Evolutionary conservation across 163 green algal genomes (phyloP), one percentile per base, ranked within the genome.

Genomic region (Prototheca cutis): DNA sequence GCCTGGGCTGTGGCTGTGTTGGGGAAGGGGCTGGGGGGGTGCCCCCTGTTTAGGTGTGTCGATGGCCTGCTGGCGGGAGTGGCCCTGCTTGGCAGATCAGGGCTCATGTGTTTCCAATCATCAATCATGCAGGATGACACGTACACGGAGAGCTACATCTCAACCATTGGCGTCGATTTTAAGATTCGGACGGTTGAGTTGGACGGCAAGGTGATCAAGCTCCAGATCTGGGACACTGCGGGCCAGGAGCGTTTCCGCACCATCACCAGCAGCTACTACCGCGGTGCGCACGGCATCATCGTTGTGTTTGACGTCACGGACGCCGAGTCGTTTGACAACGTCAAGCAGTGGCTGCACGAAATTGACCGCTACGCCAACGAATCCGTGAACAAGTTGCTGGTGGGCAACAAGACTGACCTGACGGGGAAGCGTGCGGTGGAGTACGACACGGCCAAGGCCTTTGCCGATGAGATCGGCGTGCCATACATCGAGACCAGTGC

Each of bases 271-370:
- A 90, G 77, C 70, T 97, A 97, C 77, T 97, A 97, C 74, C 80
- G 90, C 30, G 89, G 87, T 40, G 90, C 90, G 17, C 90, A 97
- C 64, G 90, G 90, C 47, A 97, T 97, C 74, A 97, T 97, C 59
- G 91, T 98, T 25, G 90, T 98, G 53, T 99, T 98, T 63, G 93
- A 99, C 59, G 93, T 99, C 34, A 99, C 93, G 25, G 93, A 99
- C 74, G 81, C 29, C 69, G 93, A 98, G 56, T 90, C 72, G 39
- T 99, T 98, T 73, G 94, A 97, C 76, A 97, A 98, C 67, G 93
- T 99, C 19, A 98, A 97, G 81, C 83, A 92, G 71, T 99, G 93
- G 93, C 76, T 99, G n/a, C 94, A 94, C 56, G 93, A 99, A 78
- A 99, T 99, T 63, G 93, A 98, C 72, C 70, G 88, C 34, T 98